A percentile compares a stretch with the other conserved stretches of the same genome.
These are phyloP conservation scores for Eucalyptus pauciflora DNA, from an alignment of 345 rosid species.

Conservation along the genomic window DNA sequence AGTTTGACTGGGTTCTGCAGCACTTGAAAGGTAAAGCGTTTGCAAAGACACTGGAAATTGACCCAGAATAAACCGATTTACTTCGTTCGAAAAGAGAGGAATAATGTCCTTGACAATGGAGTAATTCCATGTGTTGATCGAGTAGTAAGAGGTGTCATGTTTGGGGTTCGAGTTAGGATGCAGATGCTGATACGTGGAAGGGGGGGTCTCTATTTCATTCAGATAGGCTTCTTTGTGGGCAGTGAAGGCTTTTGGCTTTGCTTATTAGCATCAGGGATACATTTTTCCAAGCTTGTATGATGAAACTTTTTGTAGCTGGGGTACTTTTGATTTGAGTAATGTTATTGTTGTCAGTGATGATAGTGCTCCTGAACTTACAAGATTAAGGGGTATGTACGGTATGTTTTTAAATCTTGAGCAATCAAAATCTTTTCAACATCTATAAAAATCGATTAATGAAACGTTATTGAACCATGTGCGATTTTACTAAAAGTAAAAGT, in stretches of 20 bases:
- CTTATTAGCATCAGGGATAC: neutral
- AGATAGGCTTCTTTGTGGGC: neutral
- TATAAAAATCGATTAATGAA: neutral
- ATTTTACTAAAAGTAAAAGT: neutral
- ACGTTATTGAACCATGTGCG: neutral
- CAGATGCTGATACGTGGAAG: neutral
- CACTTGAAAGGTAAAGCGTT: neutral
- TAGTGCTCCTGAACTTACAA: neutral
- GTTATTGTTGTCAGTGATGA: neutral
- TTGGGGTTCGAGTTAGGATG: neutral
- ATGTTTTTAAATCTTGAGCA: neutral
- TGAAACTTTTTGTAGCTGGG: neutral
- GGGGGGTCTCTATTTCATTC: neutral
- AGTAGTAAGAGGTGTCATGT: neutral
- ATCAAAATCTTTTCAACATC: neutral
- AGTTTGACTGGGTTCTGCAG: neutral
- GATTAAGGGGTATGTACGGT: neutral
- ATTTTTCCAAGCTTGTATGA: neutral
- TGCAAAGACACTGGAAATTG: neutral
- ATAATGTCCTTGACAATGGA: neutral
- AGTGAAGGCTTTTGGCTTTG: neutral
- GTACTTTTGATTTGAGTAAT: neutral
- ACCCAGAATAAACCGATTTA: neutral
- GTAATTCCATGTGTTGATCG: neutral
- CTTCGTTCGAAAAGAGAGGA: neutral